Percentiles rank a stretch among this genome's conserved stretches.
These are phyloP conservation scores for Pezicula neosporulosa DNA, from an alignment of 2,329 filamentous ascomycete species.

Conservation along the genomic window DNA sequence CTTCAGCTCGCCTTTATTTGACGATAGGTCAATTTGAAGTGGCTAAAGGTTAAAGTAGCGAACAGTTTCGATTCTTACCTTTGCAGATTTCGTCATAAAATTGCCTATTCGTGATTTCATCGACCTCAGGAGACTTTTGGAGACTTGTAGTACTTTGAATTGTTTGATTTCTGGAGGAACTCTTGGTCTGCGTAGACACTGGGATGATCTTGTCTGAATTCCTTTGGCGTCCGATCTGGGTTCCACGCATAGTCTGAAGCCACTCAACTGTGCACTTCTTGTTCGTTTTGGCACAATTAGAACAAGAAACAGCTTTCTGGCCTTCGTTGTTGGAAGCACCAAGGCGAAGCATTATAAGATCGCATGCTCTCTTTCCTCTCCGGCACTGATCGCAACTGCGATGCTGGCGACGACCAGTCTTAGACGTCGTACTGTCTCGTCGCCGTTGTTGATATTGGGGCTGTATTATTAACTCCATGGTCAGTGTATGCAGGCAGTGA, in stretches of 20 bases:
- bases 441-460: too few species aligned
- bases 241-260: neutral
- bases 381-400: constrained; percentile 43
- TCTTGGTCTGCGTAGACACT: neutral
- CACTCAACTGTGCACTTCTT: constrained; percentile 12
- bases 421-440: neutral
- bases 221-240: neutral
- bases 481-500: too few species aligned
- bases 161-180: neutral
- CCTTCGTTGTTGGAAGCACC: neutral
- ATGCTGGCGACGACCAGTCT: constrained; percentile 31
- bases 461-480: too few species aligned
- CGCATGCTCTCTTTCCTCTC: constrained; percentile 41
- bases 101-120: too few species aligned
- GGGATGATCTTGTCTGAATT: neutral
- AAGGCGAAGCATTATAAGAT: constrained; percentile 28
- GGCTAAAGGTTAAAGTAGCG: too few species aligned
- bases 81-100: too few species aligned
- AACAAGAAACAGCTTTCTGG: constrained; percentile 2
- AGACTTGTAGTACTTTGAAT: too few species aligned
- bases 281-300: constrained; percentile 8
- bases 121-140: too few species aligned
- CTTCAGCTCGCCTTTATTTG: too few species aligned
- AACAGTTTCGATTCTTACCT: too few species aligned
- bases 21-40: too few species aligned